Conservation (phyloP, 2,329 filamentous ascomycete genomes). For the Fusarium graminum region DNA sequence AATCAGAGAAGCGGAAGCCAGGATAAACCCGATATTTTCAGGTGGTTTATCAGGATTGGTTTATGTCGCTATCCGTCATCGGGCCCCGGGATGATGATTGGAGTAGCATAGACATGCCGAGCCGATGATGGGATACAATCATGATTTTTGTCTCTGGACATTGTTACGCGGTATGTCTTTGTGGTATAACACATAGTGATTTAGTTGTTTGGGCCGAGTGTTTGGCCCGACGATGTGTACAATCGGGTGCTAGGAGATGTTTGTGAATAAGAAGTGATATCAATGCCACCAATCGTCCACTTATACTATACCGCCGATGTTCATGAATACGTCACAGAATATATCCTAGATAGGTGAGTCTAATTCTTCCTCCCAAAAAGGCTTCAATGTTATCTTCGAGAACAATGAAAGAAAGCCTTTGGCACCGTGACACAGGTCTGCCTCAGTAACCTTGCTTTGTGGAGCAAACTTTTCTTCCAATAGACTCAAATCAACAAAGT, state of each 20-base stretch:
- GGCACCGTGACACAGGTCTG: no score
- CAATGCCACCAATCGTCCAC: no score
- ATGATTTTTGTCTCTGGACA: conserved; percentile 4
- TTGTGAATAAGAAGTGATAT: neutral
- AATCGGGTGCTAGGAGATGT: neutral
- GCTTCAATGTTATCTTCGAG: no score
- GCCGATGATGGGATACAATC: conserved; percentile 24
- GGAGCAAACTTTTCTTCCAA: no score
- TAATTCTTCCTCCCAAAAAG: no score
- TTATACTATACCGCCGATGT: no score
- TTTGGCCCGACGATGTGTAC: neutral
- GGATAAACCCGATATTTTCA: neutral
- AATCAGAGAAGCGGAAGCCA: neutral
- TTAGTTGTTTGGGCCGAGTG: neutral
- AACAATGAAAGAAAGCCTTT: no score
- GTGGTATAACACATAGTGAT: conserved; percentile 2
- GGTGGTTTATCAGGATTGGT: conserved; percentile 39
- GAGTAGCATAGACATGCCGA: conserved; percentile 32
- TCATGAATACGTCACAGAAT: no score
- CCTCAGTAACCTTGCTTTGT: no score
- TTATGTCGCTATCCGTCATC: conserved; percentile 31
- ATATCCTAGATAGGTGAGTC: no score
- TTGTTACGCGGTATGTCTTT: conserved; percentile 17
- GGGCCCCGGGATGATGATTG: conserved; percentile 22
- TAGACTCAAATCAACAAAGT: no score